Conservation (phyloP, 805 yeast species). For the Saccharomycopsis vini region DNA sequence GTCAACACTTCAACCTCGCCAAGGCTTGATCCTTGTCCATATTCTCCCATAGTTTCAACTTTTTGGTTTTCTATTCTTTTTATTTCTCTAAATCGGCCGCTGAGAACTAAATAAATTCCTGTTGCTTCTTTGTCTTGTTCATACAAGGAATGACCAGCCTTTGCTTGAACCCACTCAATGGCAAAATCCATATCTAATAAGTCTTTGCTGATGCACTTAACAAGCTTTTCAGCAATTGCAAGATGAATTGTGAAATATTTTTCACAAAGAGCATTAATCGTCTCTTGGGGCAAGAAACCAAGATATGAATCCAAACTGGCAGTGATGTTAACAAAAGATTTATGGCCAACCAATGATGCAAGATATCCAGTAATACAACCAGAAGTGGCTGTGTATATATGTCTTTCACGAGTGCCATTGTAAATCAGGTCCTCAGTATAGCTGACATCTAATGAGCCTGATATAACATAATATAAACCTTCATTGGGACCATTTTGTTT, state of each 20-base stretch:
- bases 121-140: conserved; percentile 81
- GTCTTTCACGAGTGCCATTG: conserved; percentile 27
- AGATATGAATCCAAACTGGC: conserved; percentile 57
- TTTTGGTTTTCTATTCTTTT: conserved; percentile 20
- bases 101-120: conserved; percentile 81
- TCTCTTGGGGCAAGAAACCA: conserved; percentile 59
- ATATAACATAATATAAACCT: conserved; percentile 74
- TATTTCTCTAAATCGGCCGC: conserved; percentile 76
- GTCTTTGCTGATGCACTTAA: conserved; percentile 56
- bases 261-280: conserved; percentile 61
- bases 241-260: conserved; percentile 67
- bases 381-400: conserved; percentile 48
- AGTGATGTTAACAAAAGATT: conserved; percentile 63
- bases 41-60: conserved; percentile 50
- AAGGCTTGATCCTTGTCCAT: conserved; percentile 88
- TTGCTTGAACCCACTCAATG: conserved; percentile 85
- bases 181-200: conserved; percentile 79
- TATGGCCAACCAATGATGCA: conserved; percentile 69
- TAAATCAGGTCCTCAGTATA: conserved; percentile 28
- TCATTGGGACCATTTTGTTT: conserved; percentile 57
- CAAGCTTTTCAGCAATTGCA: conserved; percentile 66
- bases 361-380: conserved; percentile 89
- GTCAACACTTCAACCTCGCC: conserved; percentile 94
- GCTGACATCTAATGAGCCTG: conserved; percentile 64
- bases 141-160: conserved; percentile 77